These are phyloP conservation scores for Rhizomucor miehei DNA, from an alignment of 371 early-diverging fungal genomes.

Conservation along the genomic window DNA sequence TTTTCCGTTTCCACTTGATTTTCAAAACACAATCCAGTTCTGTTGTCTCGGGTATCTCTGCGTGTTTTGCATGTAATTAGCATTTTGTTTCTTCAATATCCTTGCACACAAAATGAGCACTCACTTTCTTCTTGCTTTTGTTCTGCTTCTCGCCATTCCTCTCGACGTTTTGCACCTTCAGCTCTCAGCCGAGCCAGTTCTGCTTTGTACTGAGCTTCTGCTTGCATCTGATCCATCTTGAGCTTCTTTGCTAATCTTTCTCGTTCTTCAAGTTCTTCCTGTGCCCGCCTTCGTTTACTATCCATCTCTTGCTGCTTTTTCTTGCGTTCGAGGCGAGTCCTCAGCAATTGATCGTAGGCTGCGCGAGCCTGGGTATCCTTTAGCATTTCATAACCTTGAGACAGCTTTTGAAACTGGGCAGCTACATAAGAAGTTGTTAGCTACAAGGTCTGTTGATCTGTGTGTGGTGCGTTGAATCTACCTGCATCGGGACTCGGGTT, in stretches of 20 bases:
- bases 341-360: conserved; percentile 38
- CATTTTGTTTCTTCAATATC: no score
- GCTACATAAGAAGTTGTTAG: no score
- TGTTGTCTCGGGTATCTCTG: conserved; percentile 24
- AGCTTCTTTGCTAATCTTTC: conserved; percentile 39
- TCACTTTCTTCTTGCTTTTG: conserved; percentile 19
- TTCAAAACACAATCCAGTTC: conserved; percentile 44
- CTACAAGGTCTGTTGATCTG: neutral
- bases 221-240: conserved; percentile 33
- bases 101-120: neutral
- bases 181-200: conserved; percentile 42
- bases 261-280: conserved; percentile 42
- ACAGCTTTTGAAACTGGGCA: conserved; percentile 34
- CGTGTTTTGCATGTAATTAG: neutral
- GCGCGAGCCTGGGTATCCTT: conserved; percentile 29
- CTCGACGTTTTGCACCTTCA: conserved; percentile 37
- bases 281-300: conserved; percentile 39
- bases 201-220: conserved; percentile 39
- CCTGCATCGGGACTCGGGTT: conserved; percentile 56
- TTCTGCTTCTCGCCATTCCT: conserved; percentile 38
- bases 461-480: conserved; percentile 6
- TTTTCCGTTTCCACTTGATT: conserved; percentile 47
- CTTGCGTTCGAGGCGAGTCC: conserved; percentile 36
- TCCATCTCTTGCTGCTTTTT: conserved; percentile 49
- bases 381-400: conserved; percentile 37